These are phyloP conservation scores for Cordia subcordata DNA, from an alignment of 257 asterid genomes.

Conservation along the genomic window DNA sequence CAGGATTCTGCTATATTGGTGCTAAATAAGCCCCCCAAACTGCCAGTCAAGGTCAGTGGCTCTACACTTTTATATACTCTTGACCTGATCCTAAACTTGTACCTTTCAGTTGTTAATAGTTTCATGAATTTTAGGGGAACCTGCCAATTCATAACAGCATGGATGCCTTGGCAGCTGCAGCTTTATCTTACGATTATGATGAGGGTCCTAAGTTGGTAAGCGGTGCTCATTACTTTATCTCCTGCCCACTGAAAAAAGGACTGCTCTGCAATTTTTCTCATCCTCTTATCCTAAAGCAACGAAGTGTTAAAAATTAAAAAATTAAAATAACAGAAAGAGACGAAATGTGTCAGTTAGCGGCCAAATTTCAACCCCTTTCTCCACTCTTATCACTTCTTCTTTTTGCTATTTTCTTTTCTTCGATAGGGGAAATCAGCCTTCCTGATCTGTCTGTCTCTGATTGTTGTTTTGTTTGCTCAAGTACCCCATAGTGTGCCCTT, in stretches of 20 bases:
- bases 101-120: slow-evolving; percentile 8
- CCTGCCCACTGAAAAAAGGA: background rate
- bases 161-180: slow-evolving; percentile 98
- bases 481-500: no score
- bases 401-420: no score
- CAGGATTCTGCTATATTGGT: slow-evolving; percentile 91
- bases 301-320: no score
- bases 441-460: no score
- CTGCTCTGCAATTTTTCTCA: no score
- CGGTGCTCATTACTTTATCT: background rate
- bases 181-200: slow-evolving; percentile 75
- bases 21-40: slow-evolving; percentile 89
- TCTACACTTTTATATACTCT: background rate
- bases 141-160: slow-evolving; percentile 88
- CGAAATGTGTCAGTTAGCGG: no score
- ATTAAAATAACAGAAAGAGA: no score
- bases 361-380: no score
- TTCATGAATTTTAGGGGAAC: slow-evolving; percentile 49
- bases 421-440: no score
- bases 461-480: no score
- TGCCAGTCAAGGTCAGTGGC: slow-evolving; percentile 77
- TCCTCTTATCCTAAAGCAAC: no score
- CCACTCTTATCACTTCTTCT: no score
- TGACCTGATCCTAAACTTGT: slow-evolving; percentile 7
- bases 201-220: slow-evolving; percentile 95